phyloP scores from a whole-genome alignment of 176 grass and related monocot genomes.

The Triticum monococcum region DNA sequence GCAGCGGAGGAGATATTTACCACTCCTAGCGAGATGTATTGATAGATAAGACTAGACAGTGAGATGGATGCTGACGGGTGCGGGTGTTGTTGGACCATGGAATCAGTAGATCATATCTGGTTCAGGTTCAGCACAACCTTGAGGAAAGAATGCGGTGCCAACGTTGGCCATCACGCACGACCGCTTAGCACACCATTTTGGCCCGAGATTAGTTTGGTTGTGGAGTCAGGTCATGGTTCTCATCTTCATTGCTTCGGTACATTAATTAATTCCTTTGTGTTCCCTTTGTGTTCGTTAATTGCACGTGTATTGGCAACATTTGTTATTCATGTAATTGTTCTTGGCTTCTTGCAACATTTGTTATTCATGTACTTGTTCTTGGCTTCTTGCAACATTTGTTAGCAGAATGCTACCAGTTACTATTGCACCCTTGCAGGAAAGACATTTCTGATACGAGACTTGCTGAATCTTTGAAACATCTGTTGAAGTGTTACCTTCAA shows the following conservation, averaged over 20 bases:
- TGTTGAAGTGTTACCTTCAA: no score
- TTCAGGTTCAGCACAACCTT: not conserved
- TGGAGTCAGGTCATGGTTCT: not conserved
- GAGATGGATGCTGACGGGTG: not conserved
- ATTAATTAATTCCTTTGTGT: not conserved
- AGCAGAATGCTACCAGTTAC: not conserved
- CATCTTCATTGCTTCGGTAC: not conserved
- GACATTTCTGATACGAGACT: not conserved
- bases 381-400: not conserved
- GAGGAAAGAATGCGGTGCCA: not conserved
- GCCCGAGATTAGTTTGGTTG: not conserved
- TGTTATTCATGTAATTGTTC: no score
- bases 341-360: not conserved
- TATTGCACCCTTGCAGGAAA: not conserved
- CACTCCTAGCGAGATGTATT: not conserved
- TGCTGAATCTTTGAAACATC: no score
- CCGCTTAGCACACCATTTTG: not conserved
- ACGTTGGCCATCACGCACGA: conserved; percentile 21
- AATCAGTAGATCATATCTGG: conserved; percentile 8
- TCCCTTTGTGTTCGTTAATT: not conserved
- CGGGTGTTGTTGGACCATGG: not conserved
- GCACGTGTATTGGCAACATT: not conserved
- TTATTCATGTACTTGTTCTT: no score
- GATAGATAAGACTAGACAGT: not conserved
- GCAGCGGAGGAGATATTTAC: not conserved